These are phyloP conservation scores for Penicillium maclennaniae DNA, from an alignment of 495 filamentous ascomycete species.

Conservation along the genomic window DNA sequence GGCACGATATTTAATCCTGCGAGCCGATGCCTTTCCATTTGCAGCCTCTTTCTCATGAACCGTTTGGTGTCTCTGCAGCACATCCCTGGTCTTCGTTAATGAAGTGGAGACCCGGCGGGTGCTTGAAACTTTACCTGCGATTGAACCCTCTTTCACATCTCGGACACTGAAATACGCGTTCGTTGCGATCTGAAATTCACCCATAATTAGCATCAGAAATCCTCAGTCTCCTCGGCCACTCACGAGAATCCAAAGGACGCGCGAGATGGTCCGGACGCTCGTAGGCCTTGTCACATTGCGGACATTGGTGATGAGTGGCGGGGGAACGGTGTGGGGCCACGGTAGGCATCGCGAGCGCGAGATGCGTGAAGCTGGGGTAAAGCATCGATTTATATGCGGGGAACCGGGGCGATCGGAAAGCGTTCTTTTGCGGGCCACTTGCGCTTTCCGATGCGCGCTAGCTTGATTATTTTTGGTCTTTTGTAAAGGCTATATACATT, in stretches of 20 bases:
- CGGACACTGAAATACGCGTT: conserved; percentile 20
- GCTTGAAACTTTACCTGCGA: conserved; percentile 9
- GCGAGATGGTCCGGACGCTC: conserved; percentile 27
- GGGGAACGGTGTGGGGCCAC: conserved; percentile 13
- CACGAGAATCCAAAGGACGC: conserved; percentile 29
- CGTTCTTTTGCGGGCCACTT: conserved; percentile 7
- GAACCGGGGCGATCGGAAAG: neutral
- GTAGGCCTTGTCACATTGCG: conserved; percentile 25
- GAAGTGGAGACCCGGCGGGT: too few species aligned
- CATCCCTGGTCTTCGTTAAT: conserved; percentile 11
- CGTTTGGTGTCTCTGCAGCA: conserved; percentile 24
- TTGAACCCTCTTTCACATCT: conserved; percentile 22
- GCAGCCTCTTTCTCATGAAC: conserved; percentile 18
- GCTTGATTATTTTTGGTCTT: too few species aligned
- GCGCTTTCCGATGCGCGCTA: too few species aligned
- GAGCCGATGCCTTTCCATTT: conserved; percentile 6
- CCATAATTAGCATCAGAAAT: neutral
- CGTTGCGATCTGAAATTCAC: conserved; percentile 16
- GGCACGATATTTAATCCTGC: conserved; percentile 14
- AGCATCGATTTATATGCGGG: neutral
- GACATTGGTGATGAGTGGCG: conserved; percentile 17
- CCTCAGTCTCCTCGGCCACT: neutral
- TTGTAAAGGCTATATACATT: too few species aligned
- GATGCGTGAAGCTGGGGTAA: neutral
- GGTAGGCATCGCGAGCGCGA: conserved; percentile 3